Percentiles rank a stretch among this genome's conserved stretches.
These are phyloP conservation scores for Boletus rufocinnamomeus DNA, from an alignment of 768 basidiomycete genomes.

Conservation along the genomic window DNA sequence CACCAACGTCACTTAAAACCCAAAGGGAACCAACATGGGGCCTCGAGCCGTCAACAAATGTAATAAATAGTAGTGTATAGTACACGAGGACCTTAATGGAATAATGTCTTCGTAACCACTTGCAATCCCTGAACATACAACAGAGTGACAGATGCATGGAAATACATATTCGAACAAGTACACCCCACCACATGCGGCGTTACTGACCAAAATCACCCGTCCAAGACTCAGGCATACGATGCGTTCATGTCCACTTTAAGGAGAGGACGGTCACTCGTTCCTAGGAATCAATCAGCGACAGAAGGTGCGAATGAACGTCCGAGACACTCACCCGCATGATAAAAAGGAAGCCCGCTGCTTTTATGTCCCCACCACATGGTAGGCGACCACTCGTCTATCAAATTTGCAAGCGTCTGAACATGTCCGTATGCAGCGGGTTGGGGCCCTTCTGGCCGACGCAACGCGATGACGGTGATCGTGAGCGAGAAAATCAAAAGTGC, in stretches of 20 bases:
- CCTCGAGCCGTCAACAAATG: not conserved
- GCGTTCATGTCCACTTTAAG: slow-evolving; percentile 22
- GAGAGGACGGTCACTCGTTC: slow-evolving; percentile 27
- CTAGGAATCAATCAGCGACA: slow-evolving; percentile 9
- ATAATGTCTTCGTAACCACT: not conserved
- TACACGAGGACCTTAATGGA: not conserved
- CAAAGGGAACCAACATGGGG: not conserved
- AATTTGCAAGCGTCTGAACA: slow-evolving; percentile 35
- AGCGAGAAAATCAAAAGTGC: slow-evolving; percentile 25
- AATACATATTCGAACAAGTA: not conserved
- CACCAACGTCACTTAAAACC: slow-evolving; percentile 1
- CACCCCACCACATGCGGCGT: too few species aligned
- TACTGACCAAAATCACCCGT: not conserved
- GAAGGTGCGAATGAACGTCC: not conserved
- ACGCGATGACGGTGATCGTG: slow-evolving; percentile 13
- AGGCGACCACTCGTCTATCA: slow-evolving; percentile 40
- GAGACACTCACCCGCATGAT: slow-evolving; percentile 27
- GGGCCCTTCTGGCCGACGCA: slow-evolving; percentile 21
- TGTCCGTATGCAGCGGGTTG: slow-evolving; percentile 38
- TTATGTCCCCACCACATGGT: slow-evolving; percentile 36
- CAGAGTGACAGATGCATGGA: not conserved
- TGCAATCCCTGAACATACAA: not conserved
- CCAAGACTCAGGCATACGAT: slow-evolving; percentile 20
- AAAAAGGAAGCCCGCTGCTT: not conserved
- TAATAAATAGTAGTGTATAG: not conserved